Conservation (phyloP, 495 filamentous ascomycete species). For the Trichoderma erinaceum region DNA sequence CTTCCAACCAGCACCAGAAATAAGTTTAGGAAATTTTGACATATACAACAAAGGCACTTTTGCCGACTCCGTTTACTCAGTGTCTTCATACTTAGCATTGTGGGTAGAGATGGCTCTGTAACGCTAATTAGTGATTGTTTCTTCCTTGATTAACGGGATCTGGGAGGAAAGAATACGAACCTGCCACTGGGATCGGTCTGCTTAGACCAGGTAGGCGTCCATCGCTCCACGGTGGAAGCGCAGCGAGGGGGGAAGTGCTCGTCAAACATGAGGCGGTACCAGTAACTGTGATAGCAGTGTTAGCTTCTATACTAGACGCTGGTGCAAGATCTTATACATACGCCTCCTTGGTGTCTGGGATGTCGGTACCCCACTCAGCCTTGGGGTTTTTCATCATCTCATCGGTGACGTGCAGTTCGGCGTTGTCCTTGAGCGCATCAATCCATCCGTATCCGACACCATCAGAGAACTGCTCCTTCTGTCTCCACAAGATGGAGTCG, state of each 20-base stretch:
- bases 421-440: slow-evolving; percentile 90
- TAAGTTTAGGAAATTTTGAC: not conserved
- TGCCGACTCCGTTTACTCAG: slow-evolving; percentile 20
- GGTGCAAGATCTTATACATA: slow-evolving; percentile 39
- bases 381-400: slow-evolving; percentile 97
- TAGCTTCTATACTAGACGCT: not conserved
- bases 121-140: slow-evolving; percentile 21
- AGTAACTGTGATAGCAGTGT: slow-evolving; percentile 52
- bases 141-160: not conserved
- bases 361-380: slow-evolving; percentile 83
- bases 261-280: slow-evolving; percentile 97
- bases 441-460: slow-evolving; percentile 99
- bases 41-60: not conserved
- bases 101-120: slow-evolving; percentile 60
- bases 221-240: slow-evolving; percentile 88
- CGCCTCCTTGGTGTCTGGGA: slow-evolving; percentile 95
- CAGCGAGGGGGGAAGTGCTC: slow-evolving; percentile 93
- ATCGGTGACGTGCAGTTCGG: slow-evolving; percentile 80
- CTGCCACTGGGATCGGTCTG: slow-evolving; percentile 91
- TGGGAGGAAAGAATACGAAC: slow-evolving; percentile 43
- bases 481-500: slow-evolving; percentile 90
- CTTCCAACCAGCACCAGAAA: not conserved
- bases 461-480: slow-evolving; percentile 99
- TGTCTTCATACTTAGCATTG: slow-evolving; percentile 57
- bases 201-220: slow-evolving; percentile 97